Percentiles rank a stretch among this genome's conserved stretches.
phyloP scores from a whole-genome alignment of 768 basidiomycete genomes.

The Pleurotus sapidus region DNA sequence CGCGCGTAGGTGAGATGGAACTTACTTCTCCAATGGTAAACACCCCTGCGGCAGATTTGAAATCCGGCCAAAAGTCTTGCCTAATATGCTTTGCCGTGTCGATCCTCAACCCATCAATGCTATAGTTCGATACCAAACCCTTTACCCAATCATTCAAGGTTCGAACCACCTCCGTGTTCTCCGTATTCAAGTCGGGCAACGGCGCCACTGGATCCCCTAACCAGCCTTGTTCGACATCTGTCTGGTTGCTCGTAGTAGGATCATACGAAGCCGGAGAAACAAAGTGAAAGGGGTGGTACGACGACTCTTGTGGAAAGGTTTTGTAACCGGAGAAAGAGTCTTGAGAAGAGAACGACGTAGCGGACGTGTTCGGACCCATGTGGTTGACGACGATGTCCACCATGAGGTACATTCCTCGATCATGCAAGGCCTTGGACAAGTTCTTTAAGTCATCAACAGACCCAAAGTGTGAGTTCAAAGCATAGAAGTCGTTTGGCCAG shows the following conservation, averaged over 20 bases:
- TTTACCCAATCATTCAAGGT: slow-evolving; percentile 61
- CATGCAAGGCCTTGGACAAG: slow-evolving; percentile 64
- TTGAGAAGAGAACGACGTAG: slow-evolving; percentile 19
- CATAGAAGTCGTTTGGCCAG: slow-evolving; percentile 50
- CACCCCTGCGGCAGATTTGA: slow-evolving; percentile 59
- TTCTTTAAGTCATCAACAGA: slow-evolving; percentile 68
- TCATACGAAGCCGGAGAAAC: slow-evolving; percentile 33
- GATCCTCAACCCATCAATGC: slow-evolving; percentile 69
- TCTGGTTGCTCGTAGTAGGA: slow-evolving; percentile 52
- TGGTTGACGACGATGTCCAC: slow-evolving; percentile 78
- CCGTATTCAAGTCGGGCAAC: slow-evolving; percentile 73
- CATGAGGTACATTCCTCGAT: slow-evolving; percentile 62
- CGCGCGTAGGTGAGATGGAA: slow-evolving; percentile 27
- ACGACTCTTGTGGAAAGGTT: slow-evolving; percentile 23
- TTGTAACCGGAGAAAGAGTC: slow-evolving; percentile 10
- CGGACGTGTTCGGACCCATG: slow-evolving; percentile 13
- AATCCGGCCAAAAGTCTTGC: slow-evolving; percentile 64
- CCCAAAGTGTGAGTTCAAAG: slow-evolving; percentile 72
- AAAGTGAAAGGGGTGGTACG: slow-evolving; percentile 65
- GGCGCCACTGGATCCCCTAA: slow-evolving; percentile 64
- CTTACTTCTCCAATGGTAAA: slow-evolving; percentile 73
- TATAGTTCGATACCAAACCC: slow-evolving; percentile 51
- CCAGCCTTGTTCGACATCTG: slow-evolving; percentile 66
- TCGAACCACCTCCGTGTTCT: slow-evolving; percentile 50
- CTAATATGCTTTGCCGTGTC: slow-evolving; percentile 63